Conservation (phyloP, 108 stramenopile genomes). For the Phaeodactylum tricornutum region DNA sequence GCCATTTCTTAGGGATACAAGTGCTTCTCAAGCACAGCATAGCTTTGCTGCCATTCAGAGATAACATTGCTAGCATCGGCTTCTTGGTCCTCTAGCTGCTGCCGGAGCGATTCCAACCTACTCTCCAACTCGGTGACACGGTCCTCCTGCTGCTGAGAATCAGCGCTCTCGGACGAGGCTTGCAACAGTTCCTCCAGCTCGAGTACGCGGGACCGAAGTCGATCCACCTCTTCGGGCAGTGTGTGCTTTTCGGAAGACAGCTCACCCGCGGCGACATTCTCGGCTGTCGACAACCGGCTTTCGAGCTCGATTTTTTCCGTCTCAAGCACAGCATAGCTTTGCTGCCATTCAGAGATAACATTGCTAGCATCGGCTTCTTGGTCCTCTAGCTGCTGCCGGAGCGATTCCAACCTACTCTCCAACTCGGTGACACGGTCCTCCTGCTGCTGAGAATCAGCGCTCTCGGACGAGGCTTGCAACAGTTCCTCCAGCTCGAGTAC, state of each 20-base stretch:
- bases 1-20: no score
- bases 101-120: slow-evolving; percentile 22
- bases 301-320: slow-evolving; percentile 9
- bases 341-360: slow-evolving; percentile 6
- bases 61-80: slow-evolving; percentile 40
- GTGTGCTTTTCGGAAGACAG: background rate
- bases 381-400: slow-evolving; percentile 20
- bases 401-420: slow-evolving; percentile 26
- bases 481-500: no score
- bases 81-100: slow-evolving; percentile 40
- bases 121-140: slow-evolving; percentile 28
- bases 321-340: slow-evolving; percentile 1
- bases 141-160: no score
- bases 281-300: background rate
- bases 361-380: slow-evolving; percentile 2
- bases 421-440: slow-evolving; percentile 19
- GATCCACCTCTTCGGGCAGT: no score
- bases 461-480: background rate
- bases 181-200: no score
- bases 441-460: no score
- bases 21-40: background rate
- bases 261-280: slow-evolving; percentile 1
- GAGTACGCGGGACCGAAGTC: no score
- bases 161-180: background rate
- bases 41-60: slow-evolving; percentile 32